Base-by-base conservation (phyloP, 176 grass and related monocot species). In the Metroxylon sagu region DNA sequence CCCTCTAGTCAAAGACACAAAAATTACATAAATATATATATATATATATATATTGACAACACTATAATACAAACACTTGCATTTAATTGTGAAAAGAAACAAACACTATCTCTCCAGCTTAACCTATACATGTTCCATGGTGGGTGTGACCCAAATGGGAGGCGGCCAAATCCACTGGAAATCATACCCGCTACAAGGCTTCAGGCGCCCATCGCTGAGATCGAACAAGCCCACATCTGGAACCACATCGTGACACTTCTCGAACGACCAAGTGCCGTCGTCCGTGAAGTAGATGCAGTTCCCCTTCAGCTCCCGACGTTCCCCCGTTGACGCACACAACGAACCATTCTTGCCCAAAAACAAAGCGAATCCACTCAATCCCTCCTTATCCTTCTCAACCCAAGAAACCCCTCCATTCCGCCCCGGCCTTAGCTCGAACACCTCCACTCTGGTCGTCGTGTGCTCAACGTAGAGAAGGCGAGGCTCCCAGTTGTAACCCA, bases 211-310 rank as follows among this genome's bases (percentile, higher is more conserved):
- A 64, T 76, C 72, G 29, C 55, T 35, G 31, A 88, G 61, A 60
- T 83, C 72, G 8, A 88, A 66, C 67, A 88, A 50, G 1, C 85
- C 85, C 1, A 88, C 79, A 56, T 88, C 85, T 6, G 72, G 85
- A 6, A 51, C 58, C 79, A 88, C 79, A 50, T 76, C 67, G 58
- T 29, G 79, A 76, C 85, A 83, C 76, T 76, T 63, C 14, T 87
- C 71, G 25, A 72, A 53, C 67, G 76, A 79, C 72, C 79, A 83
- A 21, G 71, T 69, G 26, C 58, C 68, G 50, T 89, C 80, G 56
- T 80, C 85, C 10, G 85, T 83, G 56, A 89, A 80, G 61, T 89
- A 89, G 48, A 89, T 31, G 60, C 76, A 77, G 63, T 56, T 62
- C 4, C 51, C 76, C 61, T 4, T 62, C 59, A 71, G 25, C 29